Percentiles rank a stretch among this genome's conserved stretches.
Evolutionary conservation across 108 stramenopile species (phyloP).

Genomic region (Fragilaria radians): DNA sequence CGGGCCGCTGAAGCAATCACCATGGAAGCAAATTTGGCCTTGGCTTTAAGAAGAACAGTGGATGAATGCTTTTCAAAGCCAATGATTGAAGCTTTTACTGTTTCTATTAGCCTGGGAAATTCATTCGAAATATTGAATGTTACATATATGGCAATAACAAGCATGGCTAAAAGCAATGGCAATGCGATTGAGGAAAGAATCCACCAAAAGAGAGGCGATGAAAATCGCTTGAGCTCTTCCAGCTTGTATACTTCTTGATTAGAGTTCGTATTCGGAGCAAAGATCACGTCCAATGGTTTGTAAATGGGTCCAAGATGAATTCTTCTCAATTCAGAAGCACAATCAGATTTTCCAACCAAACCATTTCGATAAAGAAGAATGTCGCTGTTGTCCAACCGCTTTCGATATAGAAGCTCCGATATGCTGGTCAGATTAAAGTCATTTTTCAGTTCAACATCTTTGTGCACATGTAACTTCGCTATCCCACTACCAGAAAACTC

Average conservation of each 20-base stretch:
- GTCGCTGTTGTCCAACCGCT: background rate
- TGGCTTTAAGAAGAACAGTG: slow-evolving; percentile 5
- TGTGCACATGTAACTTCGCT: slow-evolving; percentile 11
- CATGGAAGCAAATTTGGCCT: slow-evolving; percentile 17
- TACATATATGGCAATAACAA: slow-evolving; percentile 20
- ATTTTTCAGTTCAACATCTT: slow-evolving; percentile 21
- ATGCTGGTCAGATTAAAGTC: slow-evolving; percentile 20
- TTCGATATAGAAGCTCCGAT: slow-evolving; percentile 18
- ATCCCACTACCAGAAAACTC: slow-evolving; percentile 26
- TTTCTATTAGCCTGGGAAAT: slow-evolving; percentile 7
- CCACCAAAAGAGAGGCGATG: slow-evolving; percentile 38
- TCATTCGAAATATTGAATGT: slow-evolving; percentile 9
- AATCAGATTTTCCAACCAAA: background rate
- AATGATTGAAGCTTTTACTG: slow-evolving; percentile 19
- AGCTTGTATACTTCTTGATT: background rate
- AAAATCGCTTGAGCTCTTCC: background rate
- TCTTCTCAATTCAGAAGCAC: background rate
- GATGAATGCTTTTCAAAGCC: slow-evolving; percentile 6
- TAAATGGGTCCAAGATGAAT: background rate
- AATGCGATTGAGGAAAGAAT: slow-evolving; percentile 28
- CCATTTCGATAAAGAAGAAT: background rate
- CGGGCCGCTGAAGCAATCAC: slow-evolving; percentile 9
- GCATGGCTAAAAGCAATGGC: slow-evolving; percentile 21
- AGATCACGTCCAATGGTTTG: background rate
- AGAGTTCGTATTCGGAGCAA: too few relatives aligned